Evolutionary conservation across 176 grass and related monocot species (phyloP).

Genomic region (Juncus effusus): DNA sequence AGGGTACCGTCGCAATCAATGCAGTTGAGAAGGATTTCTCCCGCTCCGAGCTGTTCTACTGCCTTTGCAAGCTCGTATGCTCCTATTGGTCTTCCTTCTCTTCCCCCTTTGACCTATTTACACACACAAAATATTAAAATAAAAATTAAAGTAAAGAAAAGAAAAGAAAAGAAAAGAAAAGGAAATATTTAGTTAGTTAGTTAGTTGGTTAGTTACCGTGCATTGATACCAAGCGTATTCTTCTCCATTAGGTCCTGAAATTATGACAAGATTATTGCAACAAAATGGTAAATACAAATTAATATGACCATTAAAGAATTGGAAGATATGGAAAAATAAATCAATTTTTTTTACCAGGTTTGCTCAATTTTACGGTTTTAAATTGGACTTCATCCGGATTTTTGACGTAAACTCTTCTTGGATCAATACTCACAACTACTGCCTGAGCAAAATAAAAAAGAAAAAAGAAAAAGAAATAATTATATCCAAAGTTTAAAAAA

Average conservation of each 20-base stretch:
- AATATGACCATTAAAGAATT: constrained; percentile 11
- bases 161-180: background rate
- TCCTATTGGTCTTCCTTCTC: constrained; percentile 75
- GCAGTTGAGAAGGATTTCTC: constrained; percentile 95
- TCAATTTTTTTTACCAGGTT: constrained; percentile 48
- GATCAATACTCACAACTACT: constrained; percentile 98
- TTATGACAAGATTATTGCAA: constrained; percentile 18
- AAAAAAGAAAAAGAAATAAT: constrained; percentile 15
- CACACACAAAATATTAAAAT: constrained; percentile 3
- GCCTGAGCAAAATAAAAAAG: constrained; percentile 41
- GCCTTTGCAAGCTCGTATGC: constrained; percentile 96
- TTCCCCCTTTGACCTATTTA: constrained; percentile 73
- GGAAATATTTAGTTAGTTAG: constrained; percentile 13
- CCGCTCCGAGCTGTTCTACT: constrained; percentile 87
- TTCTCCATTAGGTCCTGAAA: constrained; percentile 78
- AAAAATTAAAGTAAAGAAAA: background rate
- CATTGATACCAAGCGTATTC: constrained; percentile 99
- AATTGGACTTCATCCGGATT: constrained; percentile 79
- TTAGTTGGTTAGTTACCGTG: constrained; percentile 47
- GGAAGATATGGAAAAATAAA: background rate
- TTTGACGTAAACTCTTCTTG: constrained; percentile 71
- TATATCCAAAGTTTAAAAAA: background rate
- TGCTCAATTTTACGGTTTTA: constrained; percentile 64
- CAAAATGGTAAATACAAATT: constrained; percentile 27
- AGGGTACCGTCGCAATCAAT: constrained; percentile 96